phyloP scores from a whole-genome alignment of 129 eudicot species.

The Flaveria sonorensis region DNA sequence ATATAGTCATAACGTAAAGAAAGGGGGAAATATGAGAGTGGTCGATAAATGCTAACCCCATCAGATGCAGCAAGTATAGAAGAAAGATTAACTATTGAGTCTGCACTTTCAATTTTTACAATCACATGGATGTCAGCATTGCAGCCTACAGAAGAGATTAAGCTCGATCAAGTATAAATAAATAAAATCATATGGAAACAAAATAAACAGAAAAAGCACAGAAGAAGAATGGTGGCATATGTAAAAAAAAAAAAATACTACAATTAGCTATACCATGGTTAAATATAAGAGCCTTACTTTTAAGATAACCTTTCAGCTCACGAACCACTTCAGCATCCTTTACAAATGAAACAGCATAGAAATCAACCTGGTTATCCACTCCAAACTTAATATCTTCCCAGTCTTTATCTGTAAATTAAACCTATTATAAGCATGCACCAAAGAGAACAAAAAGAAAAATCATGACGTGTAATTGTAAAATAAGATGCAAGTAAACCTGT shows the following conservation, averaged over 20 bases:
- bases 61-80: constrained; percentile 93
- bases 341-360: constrained; percentile 97
- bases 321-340: constrained; percentile 91
- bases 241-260: neutral
- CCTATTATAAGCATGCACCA: constrained; percentile 20
- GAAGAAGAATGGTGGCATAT: neutral
- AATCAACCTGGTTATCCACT: constrained; percentile 87
- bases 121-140: constrained; percentile 90
- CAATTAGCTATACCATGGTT: neutral
- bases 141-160: constrained; percentile 51
- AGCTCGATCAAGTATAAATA: constrained; percentile 1
- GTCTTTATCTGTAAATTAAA: constrained; percentile 67
- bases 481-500: constrained; percentile 54
- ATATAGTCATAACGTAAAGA: neutral
- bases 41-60: constrained; percentile 58
- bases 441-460: neutral
- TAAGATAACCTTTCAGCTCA: constrained; percentile 81
- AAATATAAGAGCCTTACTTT: constrained; percentile 42
- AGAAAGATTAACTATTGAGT: constrained; percentile 86
- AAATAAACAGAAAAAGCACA: neutral
- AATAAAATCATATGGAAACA: neutral
- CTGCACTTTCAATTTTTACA: constrained; percentile 94
- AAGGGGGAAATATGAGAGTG: neutral
- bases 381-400: constrained; percentile 99
- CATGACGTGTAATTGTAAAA: neutral